Evolutionary conservation across 768 basidiomycete species (phyloP).

Genomic region (Tylopilus plumbeoviolaceoides): DNA sequence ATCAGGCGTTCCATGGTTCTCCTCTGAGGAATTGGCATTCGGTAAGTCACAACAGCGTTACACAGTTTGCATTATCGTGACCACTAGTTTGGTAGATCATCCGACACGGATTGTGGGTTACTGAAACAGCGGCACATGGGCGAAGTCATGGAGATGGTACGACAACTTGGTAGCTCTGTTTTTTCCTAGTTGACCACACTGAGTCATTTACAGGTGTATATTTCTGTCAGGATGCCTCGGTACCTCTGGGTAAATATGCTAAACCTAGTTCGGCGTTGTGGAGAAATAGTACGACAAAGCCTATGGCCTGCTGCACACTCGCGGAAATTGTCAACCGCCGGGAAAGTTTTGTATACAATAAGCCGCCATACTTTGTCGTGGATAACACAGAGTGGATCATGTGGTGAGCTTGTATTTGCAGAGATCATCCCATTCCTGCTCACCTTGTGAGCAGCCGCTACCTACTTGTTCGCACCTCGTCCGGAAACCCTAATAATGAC

Average conservation of each 20-base stretch:
- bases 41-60: conserved; percentile 32
- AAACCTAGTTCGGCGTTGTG: conserved; percentile 38
- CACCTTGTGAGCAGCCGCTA: conserved; percentile 45
- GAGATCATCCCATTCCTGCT: neutral
- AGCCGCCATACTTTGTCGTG: conserved; percentile 55
- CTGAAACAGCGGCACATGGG: conserved; percentile 45
- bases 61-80: neutral
- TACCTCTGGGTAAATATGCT: conserved; percentile 45
- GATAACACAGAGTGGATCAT: conserved; percentile 66
- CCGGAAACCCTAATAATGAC: neutral
- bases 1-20: conserved; percentile 67
- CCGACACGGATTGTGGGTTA: conserved; percentile 67
- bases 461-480: conserved; percentile 43
- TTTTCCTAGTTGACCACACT: neutral
- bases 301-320: conserved; percentile 51
- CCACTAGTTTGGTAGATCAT: conserved; percentile 45
- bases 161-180: neutral
- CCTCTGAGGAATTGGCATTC: conserved; percentile 68
- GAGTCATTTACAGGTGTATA: conserved; percentile 51
- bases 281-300: conserved; percentile 47
- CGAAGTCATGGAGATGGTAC: conserved; percentile 61
- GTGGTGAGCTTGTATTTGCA: conserved; percentile 39
- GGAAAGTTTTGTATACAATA: conserved; percentile 48
- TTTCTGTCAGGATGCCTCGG: conserved; percentile 53
- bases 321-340: conserved; percentile 67